These are phyloP conservation scores for Termitomyces sp. DNA, from an alignment of 768 basidiomycete species.

Conservation along the genomic window DNA sequence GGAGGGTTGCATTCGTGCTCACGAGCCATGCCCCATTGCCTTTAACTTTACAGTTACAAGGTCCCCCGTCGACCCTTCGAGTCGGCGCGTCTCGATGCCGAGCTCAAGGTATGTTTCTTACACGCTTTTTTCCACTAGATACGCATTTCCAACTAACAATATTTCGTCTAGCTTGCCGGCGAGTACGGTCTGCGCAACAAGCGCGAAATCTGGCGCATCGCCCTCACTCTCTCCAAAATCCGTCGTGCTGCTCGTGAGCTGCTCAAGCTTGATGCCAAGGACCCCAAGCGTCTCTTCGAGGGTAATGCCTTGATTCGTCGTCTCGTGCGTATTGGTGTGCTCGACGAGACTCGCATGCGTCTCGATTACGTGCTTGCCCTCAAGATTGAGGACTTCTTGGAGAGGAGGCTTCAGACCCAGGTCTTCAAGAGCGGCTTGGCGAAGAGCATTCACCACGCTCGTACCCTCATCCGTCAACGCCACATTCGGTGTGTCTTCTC, in stretches of 20 bases:
- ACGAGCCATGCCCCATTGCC: constrained; percentile 66
- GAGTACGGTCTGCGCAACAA: constrained; percentile 99
- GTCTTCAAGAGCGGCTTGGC: constrained; percentile 99
- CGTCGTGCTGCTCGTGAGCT: constrained; percentile 99
- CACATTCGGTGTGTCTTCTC: constrained; percentile 81
- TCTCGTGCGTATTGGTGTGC: constrained; percentile 98
- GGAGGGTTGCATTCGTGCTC: constrained; percentile 65
- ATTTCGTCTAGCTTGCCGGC: constrained; percentile 80
- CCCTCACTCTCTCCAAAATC: constrained; percentile 97
- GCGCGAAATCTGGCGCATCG: constrained; percentile 99
- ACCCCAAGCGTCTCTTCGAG: constrained; percentile 99
- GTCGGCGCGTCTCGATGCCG: constrained; percentile 97
- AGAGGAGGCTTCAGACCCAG: constrained; percentile 97
- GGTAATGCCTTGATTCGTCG: constrained; percentile 94
- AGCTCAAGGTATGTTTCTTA: constrained; percentile 77
- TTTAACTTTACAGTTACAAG: constrained; percentile 80
- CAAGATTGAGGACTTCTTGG: constrained; percentile 99
- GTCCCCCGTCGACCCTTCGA: constrained; percentile 97
- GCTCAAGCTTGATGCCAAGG: constrained; percentile 99
- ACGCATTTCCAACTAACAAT: not conserved
- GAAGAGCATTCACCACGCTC: constrained; percentile 97
- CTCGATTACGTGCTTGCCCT: constrained; percentile 99
- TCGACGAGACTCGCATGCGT: constrained; percentile 98
- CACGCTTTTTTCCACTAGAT: not conserved
- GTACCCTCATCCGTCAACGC: constrained; percentile 95